A percentile compares a stretch with the other conserved stretches of the same genome.
Conservation (phyloP, 805 yeast genomes). For the Saccharomycopsis malanga region DNA sequence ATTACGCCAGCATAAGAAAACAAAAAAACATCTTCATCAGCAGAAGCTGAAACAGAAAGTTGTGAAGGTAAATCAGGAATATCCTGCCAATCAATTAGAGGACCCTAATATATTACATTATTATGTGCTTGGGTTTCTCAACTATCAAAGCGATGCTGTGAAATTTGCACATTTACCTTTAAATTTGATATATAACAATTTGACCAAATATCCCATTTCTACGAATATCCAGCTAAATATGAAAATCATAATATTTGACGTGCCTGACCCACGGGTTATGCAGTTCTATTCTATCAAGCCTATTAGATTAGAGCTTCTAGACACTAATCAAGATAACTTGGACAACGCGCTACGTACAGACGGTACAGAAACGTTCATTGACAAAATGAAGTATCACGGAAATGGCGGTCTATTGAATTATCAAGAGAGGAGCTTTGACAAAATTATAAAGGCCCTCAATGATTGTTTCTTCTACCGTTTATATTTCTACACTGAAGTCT, state of each 20-base stretch:
- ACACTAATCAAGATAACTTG: background rate
- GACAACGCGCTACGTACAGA: background rate
- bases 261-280: constrained; percentile 22
- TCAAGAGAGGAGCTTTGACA: constrained; percentile 16
- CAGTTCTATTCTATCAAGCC: constrained; percentile 21
- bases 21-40: background rate
- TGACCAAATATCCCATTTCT: constrained; percentile 19
- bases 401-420: constrained; percentile 5
- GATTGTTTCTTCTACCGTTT: constrained; percentile 17
- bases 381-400: constrained; percentile 12
- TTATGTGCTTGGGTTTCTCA: constrained; percentile 18
- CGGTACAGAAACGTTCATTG: background rate
- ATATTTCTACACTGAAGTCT: constrained; percentile 6
- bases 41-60: background rate
- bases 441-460: constrained; percentile 14
- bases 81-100: background rate
- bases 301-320: constrained; percentile 9
- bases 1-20: background rate
- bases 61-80: too few relatives aligned
- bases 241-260: constrained; percentile 20
- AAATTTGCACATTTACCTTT: constrained; percentile 3
- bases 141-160: constrained; percentile 7
- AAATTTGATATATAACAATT: constrained; percentile 17
- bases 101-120: background rate
- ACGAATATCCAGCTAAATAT: constrained; percentile 12